Evolutionary conservation across 129 eudicot species (phyloP), one percentile per base, ranked within the genome.

Genomic region (Centrapalus pauciflorus): DNA sequence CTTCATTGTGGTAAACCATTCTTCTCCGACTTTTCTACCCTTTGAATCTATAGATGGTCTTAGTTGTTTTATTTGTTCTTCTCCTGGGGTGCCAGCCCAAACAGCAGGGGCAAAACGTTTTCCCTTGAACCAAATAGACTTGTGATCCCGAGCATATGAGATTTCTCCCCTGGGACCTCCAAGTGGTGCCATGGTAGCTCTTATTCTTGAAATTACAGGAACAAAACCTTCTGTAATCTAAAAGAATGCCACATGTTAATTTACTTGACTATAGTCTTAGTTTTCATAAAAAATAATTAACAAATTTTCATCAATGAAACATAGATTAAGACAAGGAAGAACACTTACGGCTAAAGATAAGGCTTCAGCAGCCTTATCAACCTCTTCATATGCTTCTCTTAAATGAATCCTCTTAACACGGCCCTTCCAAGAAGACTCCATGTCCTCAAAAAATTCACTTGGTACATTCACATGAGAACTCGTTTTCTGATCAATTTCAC

Each of bases 151-250:
- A 24, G 95, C 77, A 78, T 88, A 93, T 19, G 83, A 70, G 68
- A 93, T 88, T 82, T 93, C 98, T 29, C 98, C 98, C 50, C 82
- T 93, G 45, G 95, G 88, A 54, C 96, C 95, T 65, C 96, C 95
- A 64, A 80, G 81, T 68, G 98, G 84, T 29, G 96, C 89, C 4
- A 87, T 75, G 20, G 79, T 70, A 23, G 98, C 96, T 74, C 73
- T 93, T 67, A 93, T 84, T 77, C 98, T 82, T 64, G 83, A 56
- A 60, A 88, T 51, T 60, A 93, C 86, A 38, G 98, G 98, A 49
- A 75, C 10, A 35, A 93, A 93, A 81, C 88, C 98, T 84, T 93
- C 96, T 40, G 77, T 51, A 48, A 93, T 85, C 98, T 93, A 74
- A 3, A 64, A 48, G 30, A 0, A 17, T 19, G 46, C n/a, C 56